Evolutionary conservation across 148 eudicot species (phyloP).

Genomic region (Spergularia marina): DNA sequence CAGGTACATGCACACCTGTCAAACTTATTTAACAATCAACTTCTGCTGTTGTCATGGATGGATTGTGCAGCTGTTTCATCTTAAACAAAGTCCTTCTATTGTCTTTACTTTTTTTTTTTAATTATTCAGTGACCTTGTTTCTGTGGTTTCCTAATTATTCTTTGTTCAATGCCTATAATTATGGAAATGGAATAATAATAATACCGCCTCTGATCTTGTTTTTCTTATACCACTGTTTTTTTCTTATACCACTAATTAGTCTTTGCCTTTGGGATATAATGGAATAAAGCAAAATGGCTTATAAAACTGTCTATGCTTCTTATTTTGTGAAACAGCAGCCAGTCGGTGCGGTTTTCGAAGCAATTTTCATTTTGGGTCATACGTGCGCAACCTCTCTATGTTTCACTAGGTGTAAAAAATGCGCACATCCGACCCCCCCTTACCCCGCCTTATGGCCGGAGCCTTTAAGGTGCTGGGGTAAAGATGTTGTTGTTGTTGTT

Average conservation of each 20-base stretch:
- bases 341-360: too few relatives aligned
- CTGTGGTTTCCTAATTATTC: neutral
- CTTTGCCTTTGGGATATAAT: too few relatives aligned
- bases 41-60: neutral
- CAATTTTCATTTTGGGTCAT: too few relatives aligned
- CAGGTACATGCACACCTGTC: conserved; percentile 52
- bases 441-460: too few relatives aligned
- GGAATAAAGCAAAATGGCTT: too few relatives aligned
- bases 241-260: neutral
- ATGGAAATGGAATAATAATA: neutral
- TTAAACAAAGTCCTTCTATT: neutral
- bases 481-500: too few relatives aligned
- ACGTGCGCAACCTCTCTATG: too few relatives aligned
- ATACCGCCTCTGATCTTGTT: neutral
- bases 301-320: too few relatives aligned
- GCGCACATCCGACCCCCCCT: too few relatives aligned
- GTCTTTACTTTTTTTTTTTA: neutral
- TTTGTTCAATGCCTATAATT: neutral
- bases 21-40: neutral
- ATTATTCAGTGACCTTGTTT: conserved; percentile 1
- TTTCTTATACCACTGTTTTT: neutral
- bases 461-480: too few relatives aligned
- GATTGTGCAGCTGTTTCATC: neutral
- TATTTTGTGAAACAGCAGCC: too few relatives aligned
- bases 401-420: too few relatives aligned